phyloP scores from a whole-genome alignment of 2,329 filamentous ascomycete species.

The Microcera coccophila region DNA sequence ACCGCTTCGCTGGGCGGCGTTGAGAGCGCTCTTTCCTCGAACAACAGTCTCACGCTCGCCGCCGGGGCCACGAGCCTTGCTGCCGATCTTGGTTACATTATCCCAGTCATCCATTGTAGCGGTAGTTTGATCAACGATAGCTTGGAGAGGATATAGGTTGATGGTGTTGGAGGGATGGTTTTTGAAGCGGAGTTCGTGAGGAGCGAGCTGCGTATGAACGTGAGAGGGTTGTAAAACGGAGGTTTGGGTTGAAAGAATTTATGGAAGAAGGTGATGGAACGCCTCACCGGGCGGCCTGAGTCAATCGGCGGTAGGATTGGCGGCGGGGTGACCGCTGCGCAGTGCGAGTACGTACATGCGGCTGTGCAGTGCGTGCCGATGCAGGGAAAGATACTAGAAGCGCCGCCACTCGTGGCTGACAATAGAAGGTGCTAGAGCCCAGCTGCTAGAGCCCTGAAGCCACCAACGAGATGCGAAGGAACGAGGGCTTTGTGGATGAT shows the following conservation, averaged over 20 bases:
- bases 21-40: conserved; percentile 76
- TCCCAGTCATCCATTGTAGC: conserved; percentile 72
- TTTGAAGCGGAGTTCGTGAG: no score
- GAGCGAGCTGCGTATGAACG: no score
- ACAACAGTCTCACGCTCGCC: conserved; percentile 80
- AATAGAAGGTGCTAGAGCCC: conserved; percentile 33
- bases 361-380: conserved; percentile 1
- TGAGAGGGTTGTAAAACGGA: no score
- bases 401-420: conserved; percentile 24
- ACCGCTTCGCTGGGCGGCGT: conserved; percentile 82
- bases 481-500: no score
- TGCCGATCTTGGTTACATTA: conserved; percentile 85
- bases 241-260: conserved; percentile 22
- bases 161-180: background rate
- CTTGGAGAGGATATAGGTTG: background rate
- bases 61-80: conserved; percentile 69
- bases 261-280: conserved; percentile 31
- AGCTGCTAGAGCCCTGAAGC: no score
- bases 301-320: conserved; percentile 35
- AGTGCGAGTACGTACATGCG: conserved; percentile 2
- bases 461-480: no score
- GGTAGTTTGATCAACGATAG: conserved; percentile 21
- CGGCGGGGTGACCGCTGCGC: conserved; percentile 20
- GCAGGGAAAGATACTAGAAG: conserved; percentile 2
- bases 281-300: conserved; percentile 32